Conservation (phyloP, 2,329 filamentous ascomycete genomes). For the Endoconidiophora laricicola region DNA sequence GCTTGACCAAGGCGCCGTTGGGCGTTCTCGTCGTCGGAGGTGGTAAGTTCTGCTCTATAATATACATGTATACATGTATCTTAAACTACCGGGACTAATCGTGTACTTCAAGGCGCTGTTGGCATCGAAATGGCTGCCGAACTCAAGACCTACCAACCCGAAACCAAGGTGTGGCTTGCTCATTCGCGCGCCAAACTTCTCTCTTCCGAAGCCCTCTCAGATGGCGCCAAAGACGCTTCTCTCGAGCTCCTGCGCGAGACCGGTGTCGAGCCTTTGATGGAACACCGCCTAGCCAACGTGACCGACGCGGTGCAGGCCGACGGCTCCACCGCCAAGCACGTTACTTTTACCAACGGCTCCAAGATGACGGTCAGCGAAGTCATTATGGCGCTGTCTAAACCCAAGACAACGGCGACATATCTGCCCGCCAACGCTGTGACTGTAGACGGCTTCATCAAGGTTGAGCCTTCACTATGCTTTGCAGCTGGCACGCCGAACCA, state of each 20-base stretch:
- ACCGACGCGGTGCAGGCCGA: slow-evolving; percentile 29
- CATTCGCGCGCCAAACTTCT: slow-evolving; percentile 56
- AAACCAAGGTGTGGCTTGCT: slow-evolving; percentile 51
- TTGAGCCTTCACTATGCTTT: slow-evolving; percentile 33
- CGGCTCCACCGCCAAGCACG: slow-evolving; percentile 25
- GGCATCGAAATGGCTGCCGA: slow-evolving; percentile 73
- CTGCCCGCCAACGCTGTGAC: slow-evolving; percentile 43
- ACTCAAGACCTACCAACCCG: slow-evolving; percentile 50
- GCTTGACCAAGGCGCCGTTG: slow-evolving; percentile 32
- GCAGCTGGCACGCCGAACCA: slow-evolving; percentile 36
- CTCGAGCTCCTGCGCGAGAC: slow-evolving; percentile 40
- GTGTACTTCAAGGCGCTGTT: slow-evolving; percentile 37
- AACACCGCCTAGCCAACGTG: slow-evolving; percentile 36
- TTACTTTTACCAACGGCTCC: slow-evolving; percentile 44
- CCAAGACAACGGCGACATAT: slow-evolving; percentile 44
- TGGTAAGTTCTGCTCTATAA: slow-evolving; percentile 21
- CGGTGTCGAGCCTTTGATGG: slow-evolving; percentile 49
- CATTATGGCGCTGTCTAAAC: slow-evolving; percentile 51
- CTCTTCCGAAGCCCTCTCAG: slow-evolving; percentile 55
- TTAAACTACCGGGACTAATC: slow-evolving; percentile 10
- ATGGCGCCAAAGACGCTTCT: slow-evolving; percentile 48
- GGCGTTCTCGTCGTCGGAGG: slow-evolving; percentile 61
- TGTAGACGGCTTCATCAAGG: slow-evolving; percentile 47
- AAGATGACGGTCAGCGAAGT: slow-evolving; percentile 46
- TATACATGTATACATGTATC: too few relatives aligned